Conservation (phyloP, 1,284 basidiomycete species). For the Microbotryum silenes-acaulis region DNA sequence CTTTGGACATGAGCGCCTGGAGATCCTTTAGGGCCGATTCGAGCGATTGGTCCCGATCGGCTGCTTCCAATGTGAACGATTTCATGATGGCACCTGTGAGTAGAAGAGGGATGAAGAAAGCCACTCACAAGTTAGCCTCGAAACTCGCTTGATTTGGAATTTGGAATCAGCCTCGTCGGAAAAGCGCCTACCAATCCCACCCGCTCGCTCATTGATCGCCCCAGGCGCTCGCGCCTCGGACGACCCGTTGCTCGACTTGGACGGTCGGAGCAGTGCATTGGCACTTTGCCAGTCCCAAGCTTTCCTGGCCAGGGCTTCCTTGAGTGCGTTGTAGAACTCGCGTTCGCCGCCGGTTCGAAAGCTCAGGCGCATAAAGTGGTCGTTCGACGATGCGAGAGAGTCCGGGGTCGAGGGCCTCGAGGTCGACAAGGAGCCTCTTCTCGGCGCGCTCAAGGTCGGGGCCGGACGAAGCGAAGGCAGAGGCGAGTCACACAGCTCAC, state of each 20-base stretch:
- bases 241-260: neutral
- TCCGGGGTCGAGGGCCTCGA: conserved; percentile 53
- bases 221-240: neutral
- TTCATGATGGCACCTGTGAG: conserved; percentile 66
- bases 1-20: conserved; percentile 83
- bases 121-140: conserved; percentile 61
- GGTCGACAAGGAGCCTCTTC: conserved; percentile 23
- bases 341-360: conserved; percentile 88
- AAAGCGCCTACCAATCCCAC: conserved; percentile 45
- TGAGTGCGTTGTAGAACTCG: conserved; percentile 69
- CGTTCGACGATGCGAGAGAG: conserved; percentile 40
- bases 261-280: neutral
- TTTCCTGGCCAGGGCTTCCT: conserved; percentile 64
- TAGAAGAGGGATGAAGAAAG: conserved; percentile 43
- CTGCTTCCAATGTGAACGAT: conserved; percentile 60
- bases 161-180: conserved; percentile 57
- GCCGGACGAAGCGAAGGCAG: conserved; percentile 45
- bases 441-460: conserved; percentile 28
- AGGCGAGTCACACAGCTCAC: conserved; percentile 80
- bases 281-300: conserved; percentile 54
- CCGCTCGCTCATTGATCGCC: neutral
- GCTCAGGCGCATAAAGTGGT: conserved; percentile 50
- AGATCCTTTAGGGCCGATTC: conserved; percentile 76
- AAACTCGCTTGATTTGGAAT: conserved; percentile 68
- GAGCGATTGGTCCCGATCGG: conserved; percentile 60